Evolutionary conservation across 805 yeast species (phyloP), one percentile per base, ranked within the genome.

Genomic region (Middelhovenomyces tepae): DNA sequence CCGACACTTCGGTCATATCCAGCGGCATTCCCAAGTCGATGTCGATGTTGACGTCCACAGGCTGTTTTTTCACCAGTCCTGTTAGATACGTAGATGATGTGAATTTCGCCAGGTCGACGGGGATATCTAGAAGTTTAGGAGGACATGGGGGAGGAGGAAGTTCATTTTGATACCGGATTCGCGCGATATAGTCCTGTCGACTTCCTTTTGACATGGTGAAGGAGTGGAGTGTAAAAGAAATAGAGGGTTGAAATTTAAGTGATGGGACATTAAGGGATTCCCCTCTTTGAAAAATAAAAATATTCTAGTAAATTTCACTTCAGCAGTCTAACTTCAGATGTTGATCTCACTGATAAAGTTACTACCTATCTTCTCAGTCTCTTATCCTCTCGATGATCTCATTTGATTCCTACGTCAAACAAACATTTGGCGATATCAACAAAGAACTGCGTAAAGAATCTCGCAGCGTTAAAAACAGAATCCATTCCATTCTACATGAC

Each of bases 141-240:
- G 94, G 85, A 40, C 91, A 68, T 16, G 89, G 80, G 7, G 97
- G 97, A 2, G 95, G 87, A 4, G 98, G 98, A 16, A 91, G 65
- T 48, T 75, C 81, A 54, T 91, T 91, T 38, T 73, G 73, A 56
- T 86, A 89, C 50, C 94, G 71, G 34, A 81, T 73, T 46, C 80
- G 78, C 28, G 94, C 93, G 36, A 63, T 53, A 37, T 57, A 63
- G 42, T 62, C 69, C 41, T 60, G 65, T 19, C 62, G 15, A 16
- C 20, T 26, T 26, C 17, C 29, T 16, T 20, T 18, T 13, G 29
- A 26, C 29, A 26, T 26, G 29, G 5, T 26, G 29, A 7, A 26
- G 11, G 7, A 26, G 5, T n/a, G 17, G 29, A 18, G 29, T 26
- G 29, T 26, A 16, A n/a, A 16, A n/a, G 29, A 16, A 20, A 20